These are phyloP conservation scores for Beauveria varroae DNA, from an alignment of 2,329 filamentous ascomycete species.

Conservation along the genomic window DNA sequence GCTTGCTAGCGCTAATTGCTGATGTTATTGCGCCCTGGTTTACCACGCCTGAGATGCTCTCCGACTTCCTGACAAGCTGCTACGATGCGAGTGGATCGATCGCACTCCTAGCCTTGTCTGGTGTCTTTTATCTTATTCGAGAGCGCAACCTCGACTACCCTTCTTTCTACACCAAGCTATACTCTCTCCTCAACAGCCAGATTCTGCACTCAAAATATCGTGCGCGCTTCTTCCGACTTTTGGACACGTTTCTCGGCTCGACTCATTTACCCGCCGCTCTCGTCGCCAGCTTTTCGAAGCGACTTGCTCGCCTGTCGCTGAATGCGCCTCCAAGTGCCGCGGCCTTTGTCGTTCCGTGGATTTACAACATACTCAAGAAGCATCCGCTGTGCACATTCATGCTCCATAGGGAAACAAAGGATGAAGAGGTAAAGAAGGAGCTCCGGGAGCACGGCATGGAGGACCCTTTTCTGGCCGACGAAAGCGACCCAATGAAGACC, in stretches of 20 bases:
- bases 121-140: conserved; percentile 90
- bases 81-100: conserved; percentile 82
- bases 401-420: conserved; percentile 71
- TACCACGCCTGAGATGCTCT: conserved; percentile 74
- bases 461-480: conserved; percentile 71
- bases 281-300: conserved; percentile 93
- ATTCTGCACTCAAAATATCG: conserved; percentile 91
- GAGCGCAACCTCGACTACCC: conserved; percentile 95
- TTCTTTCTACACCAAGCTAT: conserved; percentile 87
- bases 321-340: conserved; percentile 84
- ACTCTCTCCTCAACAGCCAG: conserved; percentile 79
- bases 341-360: conserved; percentile 82
- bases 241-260: conserved; percentile 85
- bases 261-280: conserved; percentile 86
- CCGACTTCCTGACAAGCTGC: conserved; percentile 94
- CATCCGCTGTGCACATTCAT: conserved; percentile 93
- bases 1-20: conserved; percentile 66
- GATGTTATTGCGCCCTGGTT: conserved; percentile 84
- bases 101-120: conserved; percentile 80
- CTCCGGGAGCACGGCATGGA: conserved; percentile 52
- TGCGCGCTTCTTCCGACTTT: conserved; percentile 82
- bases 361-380: conserved; percentile 87
- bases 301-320: conserved; percentile 76
- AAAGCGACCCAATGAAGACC: conserved; percentile 78
- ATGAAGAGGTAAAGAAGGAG: conserved; percentile 47